These are phyloP conservation scores for Raphanus raphanistrum DNA, from an alignment of 345 rosid species.

Conservation along the genomic window DNA sequence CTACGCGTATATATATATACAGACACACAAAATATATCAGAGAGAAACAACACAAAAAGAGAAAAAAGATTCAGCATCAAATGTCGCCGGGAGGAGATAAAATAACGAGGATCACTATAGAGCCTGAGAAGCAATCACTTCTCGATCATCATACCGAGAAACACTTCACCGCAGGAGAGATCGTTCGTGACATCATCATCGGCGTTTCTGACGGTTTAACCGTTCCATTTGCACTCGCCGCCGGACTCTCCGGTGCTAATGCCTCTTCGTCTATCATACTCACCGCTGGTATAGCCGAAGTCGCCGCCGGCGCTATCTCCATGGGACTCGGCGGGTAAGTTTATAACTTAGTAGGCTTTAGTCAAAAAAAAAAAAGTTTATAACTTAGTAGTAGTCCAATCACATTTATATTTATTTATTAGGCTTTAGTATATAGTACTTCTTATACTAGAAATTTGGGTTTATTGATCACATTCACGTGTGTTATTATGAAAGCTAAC, in stretches of 20 bases:
- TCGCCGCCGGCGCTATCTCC: constrained; percentile 94
- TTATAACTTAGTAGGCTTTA: not conserved
- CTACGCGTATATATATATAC: constrained; percentile 20
- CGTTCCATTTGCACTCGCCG: constrained; percentile 98
- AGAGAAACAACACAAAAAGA: not conserved
- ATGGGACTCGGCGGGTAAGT: constrained; percentile 97
- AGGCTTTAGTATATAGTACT: not conserved
- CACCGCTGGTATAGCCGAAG: constrained; percentile 96
- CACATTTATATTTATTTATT: not conserved
- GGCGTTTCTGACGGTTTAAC: constrained; percentile 98
- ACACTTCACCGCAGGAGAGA: constrained; percentile 93
- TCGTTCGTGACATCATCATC: constrained; percentile 91
- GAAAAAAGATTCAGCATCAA: not conserved
- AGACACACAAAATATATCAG: not conserved
- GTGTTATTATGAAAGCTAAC: not conserved
- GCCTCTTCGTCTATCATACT: constrained; percentile 84
- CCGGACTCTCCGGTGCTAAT: constrained; percentile 92
- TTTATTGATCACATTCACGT: not conserved
- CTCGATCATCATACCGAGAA: constrained; percentile 72
- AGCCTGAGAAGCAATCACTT: constrained; percentile 64
- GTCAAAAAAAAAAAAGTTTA: too few relatives aligned
- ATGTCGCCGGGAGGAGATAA: constrained; percentile 29
- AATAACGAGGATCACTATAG: constrained; percentile 30
- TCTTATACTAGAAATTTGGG: not conserved
- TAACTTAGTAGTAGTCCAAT: not conserved